These are phyloP conservation scores for Cephaloascus albidus DNA, from an alignment of 805 yeast species.

Conservation along the genomic window DNA sequence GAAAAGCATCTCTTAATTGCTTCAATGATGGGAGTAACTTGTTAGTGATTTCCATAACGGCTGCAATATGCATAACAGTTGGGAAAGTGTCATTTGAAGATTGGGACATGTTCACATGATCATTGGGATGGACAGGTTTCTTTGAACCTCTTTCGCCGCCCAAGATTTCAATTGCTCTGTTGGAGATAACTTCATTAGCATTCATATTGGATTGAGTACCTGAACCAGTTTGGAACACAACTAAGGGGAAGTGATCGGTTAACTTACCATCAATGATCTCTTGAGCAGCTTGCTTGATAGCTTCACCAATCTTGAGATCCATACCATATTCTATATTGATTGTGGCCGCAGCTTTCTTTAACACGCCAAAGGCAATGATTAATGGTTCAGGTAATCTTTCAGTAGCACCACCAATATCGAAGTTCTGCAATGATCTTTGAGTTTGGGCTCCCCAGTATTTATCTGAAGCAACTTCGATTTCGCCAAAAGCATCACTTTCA, in stretches of 20 bases:
- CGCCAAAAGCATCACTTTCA: slow-evolving; percentile 29
- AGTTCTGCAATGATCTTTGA: slow-evolving; percentile 25
- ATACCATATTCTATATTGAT: slow-evolving; percentile 25
- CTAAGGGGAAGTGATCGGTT: slow-evolving; percentile 29
- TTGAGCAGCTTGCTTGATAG: slow-evolving; percentile 25
- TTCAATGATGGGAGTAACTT: slow-evolving; percentile 21
- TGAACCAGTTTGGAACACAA: slow-evolving; percentile 29
- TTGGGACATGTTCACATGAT: slow-evolving; percentile 29
- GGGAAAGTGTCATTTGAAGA: slow-evolving; percentile 30
- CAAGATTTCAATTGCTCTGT: slow-evolving; percentile 27
- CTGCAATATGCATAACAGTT: slow-evolving; percentile 31
- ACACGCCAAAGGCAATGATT: slow-evolving; percentile 23
- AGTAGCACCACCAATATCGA: slow-evolving; percentile 24
- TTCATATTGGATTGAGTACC: slow-evolving; percentile 31
- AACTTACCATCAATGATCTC: slow-evolving; percentile 29
- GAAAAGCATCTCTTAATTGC: slow-evolving; percentile 22
- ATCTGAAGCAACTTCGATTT: slow-evolving; percentile 20
- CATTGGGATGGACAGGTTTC: slow-evolving; percentile 29
- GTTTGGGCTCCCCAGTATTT: slow-evolving; percentile 31
- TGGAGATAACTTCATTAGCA: slow-evolving; percentile 29
- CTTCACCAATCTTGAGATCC: slow-evolving; percentile 20
- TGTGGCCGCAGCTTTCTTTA: slow-evolving; percentile 27
- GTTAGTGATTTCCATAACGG: slow-evolving; percentile 21
- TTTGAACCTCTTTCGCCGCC: slow-evolving; percentile 27
- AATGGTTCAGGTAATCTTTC: slow-evolving; percentile 26